Conservation (phyloP, 305 asterid genomes). For the Plantago rigida region DNA sequence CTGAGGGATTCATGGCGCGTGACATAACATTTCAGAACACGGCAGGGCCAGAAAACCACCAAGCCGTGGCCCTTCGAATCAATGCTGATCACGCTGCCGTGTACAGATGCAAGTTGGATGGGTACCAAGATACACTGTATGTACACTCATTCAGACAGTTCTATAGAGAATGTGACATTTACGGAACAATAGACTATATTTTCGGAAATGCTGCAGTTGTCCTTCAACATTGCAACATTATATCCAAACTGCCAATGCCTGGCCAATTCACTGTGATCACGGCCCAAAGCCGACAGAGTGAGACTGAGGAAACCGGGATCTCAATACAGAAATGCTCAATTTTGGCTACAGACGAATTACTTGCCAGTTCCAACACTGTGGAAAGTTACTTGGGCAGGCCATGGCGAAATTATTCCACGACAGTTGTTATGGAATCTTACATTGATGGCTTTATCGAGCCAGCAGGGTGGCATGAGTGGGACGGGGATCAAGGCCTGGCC, state of each 20-base stretch:
- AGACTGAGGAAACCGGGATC: slow-evolving; percentile 54
- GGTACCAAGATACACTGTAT: slow-evolving; percentile 48
- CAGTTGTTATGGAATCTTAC: slow-evolving; percentile 56
- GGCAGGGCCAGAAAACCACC: slow-evolving; percentile 49
- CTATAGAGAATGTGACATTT: slow-evolving; percentile 42
- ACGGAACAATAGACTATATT: slow-evolving; percentile 49
- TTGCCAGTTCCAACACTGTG: slow-evolving; percentile 29
- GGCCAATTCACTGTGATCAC: slow-evolving; percentile 65
- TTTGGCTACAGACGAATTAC: slow-evolving; percentile 44
- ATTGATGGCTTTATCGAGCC: slow-evolving; percentile 47
- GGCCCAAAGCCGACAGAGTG: slow-evolving; percentile 51
- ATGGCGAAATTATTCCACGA: slow-evolving; percentile 55
- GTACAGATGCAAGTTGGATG: slow-evolving; percentile 43
- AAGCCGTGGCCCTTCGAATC: slow-evolving; percentile 49
- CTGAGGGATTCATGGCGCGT: slow-evolving; percentile 50
- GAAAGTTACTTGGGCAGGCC: slow-evolving; percentile 74
- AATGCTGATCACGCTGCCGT: slow-evolving; percentile 43
- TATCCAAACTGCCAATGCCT: slow-evolving; percentile 56
- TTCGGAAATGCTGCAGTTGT: slow-evolving; percentile 58
- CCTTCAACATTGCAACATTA: slow-evolving; percentile 61
- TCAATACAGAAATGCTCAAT: slow-evolving; percentile 68
- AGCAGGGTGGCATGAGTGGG: slow-evolving; percentile 66
- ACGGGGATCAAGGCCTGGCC: slow-evolving; percentile 42
- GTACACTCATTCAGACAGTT: slow-evolving; percentile 49
- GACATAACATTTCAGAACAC: slow-evolving; percentile 45